phyloP scores from a whole-genome alignment of 257 asterid species.

The Cruciata laevipes region DNA sequence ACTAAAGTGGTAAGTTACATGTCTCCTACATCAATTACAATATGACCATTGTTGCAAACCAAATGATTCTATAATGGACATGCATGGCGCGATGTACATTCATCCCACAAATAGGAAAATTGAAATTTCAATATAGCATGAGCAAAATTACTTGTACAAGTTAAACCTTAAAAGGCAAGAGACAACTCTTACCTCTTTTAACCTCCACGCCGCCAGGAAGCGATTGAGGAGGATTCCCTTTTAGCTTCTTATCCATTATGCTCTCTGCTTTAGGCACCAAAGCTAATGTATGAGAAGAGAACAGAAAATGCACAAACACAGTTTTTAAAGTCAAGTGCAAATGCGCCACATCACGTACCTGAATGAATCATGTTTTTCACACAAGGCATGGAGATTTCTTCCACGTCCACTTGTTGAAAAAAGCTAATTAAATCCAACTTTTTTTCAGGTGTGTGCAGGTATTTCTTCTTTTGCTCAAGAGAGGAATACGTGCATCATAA shows the following conservation, averaged over 20 bases:
- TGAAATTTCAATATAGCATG: neutral
- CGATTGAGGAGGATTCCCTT: neutral
- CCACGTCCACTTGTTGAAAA: neutral
- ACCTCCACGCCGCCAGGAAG: neutral
- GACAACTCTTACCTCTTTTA: neutral
- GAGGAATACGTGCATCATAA: neutral
- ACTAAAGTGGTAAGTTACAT: neutral
- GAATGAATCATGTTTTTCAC: neutral
- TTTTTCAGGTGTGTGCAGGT: neutral
- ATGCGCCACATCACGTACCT: neutral
- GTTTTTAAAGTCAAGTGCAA: neutral
- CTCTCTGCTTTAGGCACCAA: neutral
- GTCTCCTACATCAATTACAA: neutral
- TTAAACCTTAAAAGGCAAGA: neutral
- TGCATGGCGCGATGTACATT: neutral
- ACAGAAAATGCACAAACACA: neutral
- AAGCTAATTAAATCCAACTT: neutral
- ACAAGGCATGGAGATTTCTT: neutral
- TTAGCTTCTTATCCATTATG: neutral
- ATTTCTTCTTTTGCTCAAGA: neutral
- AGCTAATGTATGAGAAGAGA: neutral
- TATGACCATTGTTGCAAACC: neutral
- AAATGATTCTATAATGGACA: neutral
- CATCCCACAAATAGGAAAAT: neutral
- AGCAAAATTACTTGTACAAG: neutral